Conservation (phyloP, 1,284 basidiomycete species). For the Trametes versicolor region DNA sequence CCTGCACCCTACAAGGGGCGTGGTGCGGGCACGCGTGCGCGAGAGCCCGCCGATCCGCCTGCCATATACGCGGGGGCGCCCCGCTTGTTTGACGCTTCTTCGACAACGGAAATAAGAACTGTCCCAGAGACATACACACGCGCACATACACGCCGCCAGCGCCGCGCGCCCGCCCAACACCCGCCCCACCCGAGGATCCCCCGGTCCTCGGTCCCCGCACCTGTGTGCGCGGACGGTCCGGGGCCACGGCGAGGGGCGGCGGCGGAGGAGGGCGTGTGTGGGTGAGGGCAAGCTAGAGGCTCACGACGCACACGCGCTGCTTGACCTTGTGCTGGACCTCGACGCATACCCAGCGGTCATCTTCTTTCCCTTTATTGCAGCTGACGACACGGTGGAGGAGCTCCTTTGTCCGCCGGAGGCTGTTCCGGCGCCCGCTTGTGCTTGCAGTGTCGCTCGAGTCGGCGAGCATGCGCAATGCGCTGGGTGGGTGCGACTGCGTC, state of each 20-base stretch:
- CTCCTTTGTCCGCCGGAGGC: slow-evolving; percentile 37
- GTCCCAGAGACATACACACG: slow-evolving; percentile 11
- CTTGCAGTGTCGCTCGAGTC: slow-evolving; percentile 23
- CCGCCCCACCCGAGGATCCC: slow-evolving; percentile 6
- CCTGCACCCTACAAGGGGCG: neutral
- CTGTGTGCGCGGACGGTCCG: neutral
- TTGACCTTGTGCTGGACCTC: slow-evolving; percentile 51
- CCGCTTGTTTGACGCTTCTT: neutral
- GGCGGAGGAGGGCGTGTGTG: neutral
- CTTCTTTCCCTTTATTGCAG: slow-evolving; percentile 37
- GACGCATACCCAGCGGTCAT: slow-evolving; percentile 53
- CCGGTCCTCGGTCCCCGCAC: slow-evolving; percentile 2
- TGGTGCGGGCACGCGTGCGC: neutral
- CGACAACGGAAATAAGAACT: slow-evolving; percentile 1
- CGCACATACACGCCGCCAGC: slow-evolving; percentile 11
- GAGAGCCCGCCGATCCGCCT: neutral
- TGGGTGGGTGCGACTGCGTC: slow-evolving; percentile 10
- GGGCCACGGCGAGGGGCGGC: neutral
- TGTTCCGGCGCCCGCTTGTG: slow-evolving; percentile 16
- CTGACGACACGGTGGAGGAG: slow-evolving; percentile 41
- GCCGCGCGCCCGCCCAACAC: slow-evolving; percentile 13
- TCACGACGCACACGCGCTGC: slow-evolving; percentile 41
- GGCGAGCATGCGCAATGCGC: slow-evolving; percentile 19
- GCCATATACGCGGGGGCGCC: neutral
- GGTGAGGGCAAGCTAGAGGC: slow-evolving; percentile 14